Evolutionary conservation across 805 yeast species (phyloP), one percentile per base, ranked within the genome.

Genomic region (Starmerella scarabaei): DNA sequence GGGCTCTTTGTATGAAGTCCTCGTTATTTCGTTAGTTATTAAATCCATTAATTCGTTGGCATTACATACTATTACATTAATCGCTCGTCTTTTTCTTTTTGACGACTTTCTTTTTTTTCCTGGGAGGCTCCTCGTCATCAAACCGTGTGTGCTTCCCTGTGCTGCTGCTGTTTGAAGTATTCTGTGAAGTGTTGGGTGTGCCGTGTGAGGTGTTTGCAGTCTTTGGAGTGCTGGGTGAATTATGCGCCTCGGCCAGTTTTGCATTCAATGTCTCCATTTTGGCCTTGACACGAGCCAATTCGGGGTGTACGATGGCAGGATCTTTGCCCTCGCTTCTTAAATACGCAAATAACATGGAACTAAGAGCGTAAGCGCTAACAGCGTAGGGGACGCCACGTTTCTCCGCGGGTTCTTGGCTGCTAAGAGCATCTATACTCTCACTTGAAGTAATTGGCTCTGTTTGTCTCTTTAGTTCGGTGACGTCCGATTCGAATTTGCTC

Each of bases 291-390:
- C 52, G 42, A 11, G 32, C 45, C 11, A 51, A 48, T 36, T 50
- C 50, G 11, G 50, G 57, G 2, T 78, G 75, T 49, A 79, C 83
- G 5, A 59, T 55, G 9, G 65, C 66, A 1, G 77, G 69, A 42
- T 75, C 72, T 14, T 66, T 57, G 1, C 88, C 88, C 14, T 60
- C 60, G 0, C 75, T 53, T 47, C 79, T 75, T 42, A 79, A 56
- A 51, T 75, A 72, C 4, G 79, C 68, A 56, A 71, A 77, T 40
- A 74, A 61, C 17, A 75, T 52, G 0, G 84, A 75, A 8, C 73
- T 63, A 21, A 76, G 49, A 2, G 72, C 62, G 55, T 77, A 77
- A 11, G 77, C 64, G 43, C 48, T 37, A 14, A 51, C 30, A 6
- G 44, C 51, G 28, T 51, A 51, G 5, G 52, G 53, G 21, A 18